phyloP scores from a whole-genome alignment of 208 protist species.

The Acanthamoeba polyphaga region DNA sequence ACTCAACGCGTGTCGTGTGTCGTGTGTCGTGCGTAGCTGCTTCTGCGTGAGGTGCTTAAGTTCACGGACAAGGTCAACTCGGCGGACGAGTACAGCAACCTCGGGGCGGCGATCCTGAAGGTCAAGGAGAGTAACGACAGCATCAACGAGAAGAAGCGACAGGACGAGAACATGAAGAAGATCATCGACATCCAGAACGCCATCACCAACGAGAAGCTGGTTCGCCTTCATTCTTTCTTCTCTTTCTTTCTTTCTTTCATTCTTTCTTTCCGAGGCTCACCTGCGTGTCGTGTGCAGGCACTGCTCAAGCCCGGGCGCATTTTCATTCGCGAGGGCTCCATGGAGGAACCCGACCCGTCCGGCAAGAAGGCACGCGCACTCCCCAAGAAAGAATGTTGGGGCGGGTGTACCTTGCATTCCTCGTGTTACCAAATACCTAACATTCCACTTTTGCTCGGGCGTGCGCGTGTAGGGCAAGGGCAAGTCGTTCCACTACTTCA shows the following conservation, averaged over 20 bases:
- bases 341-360: constrained; percentile 33
- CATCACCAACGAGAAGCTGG: constrained; percentile 39
- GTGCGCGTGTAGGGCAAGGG: background rate
- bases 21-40: background rate
- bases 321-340: constrained; percentile 9
- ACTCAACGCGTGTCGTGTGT: too few relatives aligned
- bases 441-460: too few relatives aligned
- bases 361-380: background rate
- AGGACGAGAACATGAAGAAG: constrained; percentile 64
- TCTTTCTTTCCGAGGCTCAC: background rate
- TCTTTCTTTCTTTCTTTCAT: background rate
- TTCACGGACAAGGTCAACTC: constrained; percentile 23
- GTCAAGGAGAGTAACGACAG: constrained; percentile 55
- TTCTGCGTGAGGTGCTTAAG: constrained; percentile 37
- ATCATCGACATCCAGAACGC: constrained; percentile 60
- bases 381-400: too few relatives aligned
- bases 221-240: background rate
- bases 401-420: too few relatives aligned
- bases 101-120: background rate
- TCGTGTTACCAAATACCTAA: too few relatives aligned
- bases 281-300: background rate
- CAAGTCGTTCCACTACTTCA: constrained; percentile 55
- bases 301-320: background rate
- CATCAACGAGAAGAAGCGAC: constrained; percentile 72
- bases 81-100: constrained; percentile 25